Evolutionary conservation across 2,329 filamentous ascomycete genomes (phyloP), one percentile per base, ranked within the genome.

Genomic region (Erysiphe neolycopersici): DNA sequence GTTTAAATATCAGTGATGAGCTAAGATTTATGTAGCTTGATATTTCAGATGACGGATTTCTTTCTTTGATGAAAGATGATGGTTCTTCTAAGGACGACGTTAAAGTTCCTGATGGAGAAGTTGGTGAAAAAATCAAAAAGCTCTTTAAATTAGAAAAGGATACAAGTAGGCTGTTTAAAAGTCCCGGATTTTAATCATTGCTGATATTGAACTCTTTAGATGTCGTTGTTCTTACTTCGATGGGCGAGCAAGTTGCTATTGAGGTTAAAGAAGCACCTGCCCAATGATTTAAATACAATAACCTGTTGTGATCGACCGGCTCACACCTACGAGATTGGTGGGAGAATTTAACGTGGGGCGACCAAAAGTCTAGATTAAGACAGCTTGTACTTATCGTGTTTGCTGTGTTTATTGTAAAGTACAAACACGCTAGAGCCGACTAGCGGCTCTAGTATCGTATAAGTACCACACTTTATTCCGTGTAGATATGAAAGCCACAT

Each of bases 61-160:
- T 98, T 55, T 85, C 79, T 60, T 79, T 98, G 60, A 92, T 95
- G 79, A 72, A 69, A 61, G 79, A 87, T 51, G 73, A 79, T 54
- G 85, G 85, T 60, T 68, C 72, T 62, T 78, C 75, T 67, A 94
- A 94, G 74, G 82, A 93, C 58, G 87, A 98, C 62, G 83, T 95
- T 63, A 84, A 82, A 68, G 60, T 92, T 54, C 89, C 89, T 56
- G 85, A 94, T 1, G 78, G 77, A 57, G 87, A 95, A 47, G 57
- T 92, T 62, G 84, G 83, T 57, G 74, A 85, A 41, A 85, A 81
- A 71, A 91, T 95, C 62, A 67, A 62, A 55, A 76, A 74, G 62
- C 73, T 87, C 56, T 89, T 87, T 71, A 66, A 69, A 19, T 82
- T 91, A n/a, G 78, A 76, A 64, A 94, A 91, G 70, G 85, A 94